Conservation (phyloP, 2,329 filamentous ascomycete species). For the Triangularia setosa region DNA sequence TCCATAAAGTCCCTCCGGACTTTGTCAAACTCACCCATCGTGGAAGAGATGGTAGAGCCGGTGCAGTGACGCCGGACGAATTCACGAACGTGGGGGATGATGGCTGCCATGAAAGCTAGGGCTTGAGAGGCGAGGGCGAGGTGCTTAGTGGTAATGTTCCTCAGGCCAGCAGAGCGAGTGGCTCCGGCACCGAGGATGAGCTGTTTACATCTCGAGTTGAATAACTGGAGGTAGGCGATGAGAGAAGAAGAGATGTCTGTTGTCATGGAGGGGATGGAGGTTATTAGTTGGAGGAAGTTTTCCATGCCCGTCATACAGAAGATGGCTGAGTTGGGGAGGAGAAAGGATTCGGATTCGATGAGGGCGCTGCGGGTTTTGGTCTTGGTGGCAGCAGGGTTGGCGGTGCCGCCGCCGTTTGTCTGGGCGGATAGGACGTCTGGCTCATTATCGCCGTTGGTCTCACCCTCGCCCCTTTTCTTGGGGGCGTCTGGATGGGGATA, state of each 20-base stretch:
- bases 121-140: constrained; percentile 88
- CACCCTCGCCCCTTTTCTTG: constrained; percentile 23
- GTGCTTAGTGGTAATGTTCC: constrained; percentile 95
- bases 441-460: constrained; percentile 10
- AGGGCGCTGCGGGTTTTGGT: constrained; percentile 66
- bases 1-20: constrained; percentile 80
- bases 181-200: constrained; percentile 93
- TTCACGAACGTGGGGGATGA: constrained; percentile 87
- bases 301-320: constrained; percentile 78
- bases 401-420: constrained; percentile 30
- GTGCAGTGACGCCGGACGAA: constrained; percentile 75
- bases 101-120: constrained; percentile 77
- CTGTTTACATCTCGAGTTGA: constrained; percentile 95
- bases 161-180: constrained; percentile 80
- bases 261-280: constrained; percentile 84
- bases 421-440: constrained; percentile 8
- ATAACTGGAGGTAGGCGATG: constrained; percentile 82
- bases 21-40: constrained; percentile 86
- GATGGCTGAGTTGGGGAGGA: constrained; percentile 79
- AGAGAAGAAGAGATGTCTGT: constrained; percentile 75
- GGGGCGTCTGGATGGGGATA: constrained; percentile 42
- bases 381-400: constrained; percentile 45
- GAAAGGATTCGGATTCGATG: constrained; percentile 80
- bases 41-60: constrained; percentile 47
- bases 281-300: constrained; percentile 75